Percentiles rank a stretch among this genome's conserved stretches.
phyloP scores from a whole-genome alignment of 257 asterid species.

The Anisodus tanguticus region DNA sequence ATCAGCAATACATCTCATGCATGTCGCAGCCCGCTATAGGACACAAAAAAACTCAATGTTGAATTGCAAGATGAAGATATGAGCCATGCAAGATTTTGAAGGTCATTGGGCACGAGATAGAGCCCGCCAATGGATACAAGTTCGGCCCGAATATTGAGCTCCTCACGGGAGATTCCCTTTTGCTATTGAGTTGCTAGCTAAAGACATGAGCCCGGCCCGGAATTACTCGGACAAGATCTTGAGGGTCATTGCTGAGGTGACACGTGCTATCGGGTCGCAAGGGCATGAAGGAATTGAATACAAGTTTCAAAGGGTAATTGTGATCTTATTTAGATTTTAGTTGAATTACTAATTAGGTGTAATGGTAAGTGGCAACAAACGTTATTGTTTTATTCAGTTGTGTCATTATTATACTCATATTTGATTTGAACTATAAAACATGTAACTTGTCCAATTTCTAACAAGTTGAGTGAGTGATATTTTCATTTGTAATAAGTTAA shows the following conservation, averaged over 20 bases:
- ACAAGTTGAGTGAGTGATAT: background rate
- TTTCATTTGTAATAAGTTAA: too few species aligned
- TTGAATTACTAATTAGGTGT: too few species aligned
- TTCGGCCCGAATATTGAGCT: constrained; percentile 69
- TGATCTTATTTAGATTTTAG: background rate
- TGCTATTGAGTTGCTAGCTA: constrained; percentile 62
- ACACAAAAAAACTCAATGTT: background rate
- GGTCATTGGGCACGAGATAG: background rate
- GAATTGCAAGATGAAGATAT: background rate
- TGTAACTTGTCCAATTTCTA: background rate
- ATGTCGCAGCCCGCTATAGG: constrained; percentile 41
- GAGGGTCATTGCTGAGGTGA: constrained; percentile 57
- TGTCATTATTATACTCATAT: background rate
- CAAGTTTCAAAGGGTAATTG: constrained; percentile 34
- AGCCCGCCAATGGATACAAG: constrained; percentile 38
- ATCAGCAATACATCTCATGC: constrained; percentile 70
- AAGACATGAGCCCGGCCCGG: constrained; percentile 40
- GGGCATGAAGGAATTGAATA: constrained; percentile 56
- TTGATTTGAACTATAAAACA: background rate
- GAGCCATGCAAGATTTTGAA: background rate
- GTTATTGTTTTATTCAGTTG: too few species aligned
- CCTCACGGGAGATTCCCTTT: constrained; percentile 61
- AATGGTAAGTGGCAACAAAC: too few species aligned
- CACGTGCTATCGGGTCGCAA: constrained; percentile 55
- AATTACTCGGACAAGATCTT: constrained; percentile 43